Evolutionary conservation across 208 protist genomes (phyloP), one percentile per base, ranked within the genome.

Genomic region (Trypanosoma lewisi): DNA sequence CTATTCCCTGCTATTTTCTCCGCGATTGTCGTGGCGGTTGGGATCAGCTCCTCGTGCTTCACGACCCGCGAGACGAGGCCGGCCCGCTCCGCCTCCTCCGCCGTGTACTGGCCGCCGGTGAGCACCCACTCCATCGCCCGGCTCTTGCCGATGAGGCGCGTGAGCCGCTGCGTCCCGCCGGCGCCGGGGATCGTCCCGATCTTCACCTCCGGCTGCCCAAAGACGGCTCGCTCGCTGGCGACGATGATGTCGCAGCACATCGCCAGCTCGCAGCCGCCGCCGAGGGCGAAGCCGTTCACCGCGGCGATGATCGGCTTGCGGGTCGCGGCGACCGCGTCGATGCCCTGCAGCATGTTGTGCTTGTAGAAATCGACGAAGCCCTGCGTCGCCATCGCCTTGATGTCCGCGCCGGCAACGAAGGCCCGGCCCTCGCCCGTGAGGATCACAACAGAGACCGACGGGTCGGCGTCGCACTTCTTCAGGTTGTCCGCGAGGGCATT

Each of bases 361-460:
- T 81, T 74, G 56, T 95, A 78, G 30, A 78, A 75, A 9, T 98
- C 91, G 31, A 80, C 68, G 54, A 93, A 96, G 30, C 33, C 80
- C 51, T 73, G 59, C 14, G 80, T 66, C 47, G 69, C 60, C 96
- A 99, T 98, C 55, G 92, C 77, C 71, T 98, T 98, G 63, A 98
- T 98, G 73, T 99, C 96, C 2, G 97, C 97, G 45, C 97, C 97
- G 5, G 96, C 95, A 36, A 97, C 96, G 71, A 99, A 99, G 0
- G 97, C 90, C 42, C 97, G 94, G 9, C 95, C 88, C 30, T 63
- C 87, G 25, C 96, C 96, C 2, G 96, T 98, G 41, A 99, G 59
- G 44, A 99, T 85, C 28, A 98, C 91, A 14, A 75, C 83, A 67
- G 75, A 77, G 42, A 97, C 82, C 8, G 77, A 77, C 11, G 76